phyloP scores from a whole-genome alignment of 2,329 filamentous ascomycete genomes.

The Cladorrhinum sp. region DNA sequence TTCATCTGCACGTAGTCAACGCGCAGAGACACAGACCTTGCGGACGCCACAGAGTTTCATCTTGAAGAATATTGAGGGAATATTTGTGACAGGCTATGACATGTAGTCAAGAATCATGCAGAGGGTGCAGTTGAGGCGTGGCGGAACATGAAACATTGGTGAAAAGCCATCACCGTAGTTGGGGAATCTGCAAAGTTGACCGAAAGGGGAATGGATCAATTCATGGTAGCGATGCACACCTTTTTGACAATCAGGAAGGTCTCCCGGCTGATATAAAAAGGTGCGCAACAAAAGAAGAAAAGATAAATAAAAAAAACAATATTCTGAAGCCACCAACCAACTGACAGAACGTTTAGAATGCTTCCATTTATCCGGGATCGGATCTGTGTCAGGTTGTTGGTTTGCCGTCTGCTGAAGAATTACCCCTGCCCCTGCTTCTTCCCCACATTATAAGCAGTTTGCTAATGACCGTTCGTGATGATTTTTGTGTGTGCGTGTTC shows the following conservation, averaged over 20 bases:
- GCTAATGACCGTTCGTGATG: too few species aligned
- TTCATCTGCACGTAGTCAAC: too few species aligned
- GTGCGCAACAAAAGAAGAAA: too few species aligned
- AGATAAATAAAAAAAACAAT: too few species aligned
- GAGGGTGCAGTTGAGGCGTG: background rate
- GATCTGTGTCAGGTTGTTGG: background rate
- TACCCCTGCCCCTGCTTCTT: background rate
- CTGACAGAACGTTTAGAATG: background rate
- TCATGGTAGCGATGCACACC: too few species aligned
- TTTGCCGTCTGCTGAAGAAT: background rate
- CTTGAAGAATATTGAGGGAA: too few species aligned
- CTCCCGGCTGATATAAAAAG: background rate
- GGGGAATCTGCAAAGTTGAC: background rate
- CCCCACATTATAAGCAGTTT: slow-evolving; percentile 5
- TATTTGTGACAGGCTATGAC: too few species aligned
- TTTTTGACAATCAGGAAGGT: background rate
- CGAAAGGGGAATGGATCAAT: background rate
- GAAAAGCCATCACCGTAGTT: background rate
- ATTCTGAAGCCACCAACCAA: background rate
- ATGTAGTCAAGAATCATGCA: too few species aligned
- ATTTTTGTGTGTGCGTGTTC: too few species aligned
- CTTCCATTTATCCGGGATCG: background rate
- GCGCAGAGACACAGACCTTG: too few species aligned
- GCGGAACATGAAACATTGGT: background rate
- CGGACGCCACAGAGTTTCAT: too few species aligned